Percentiles rank a stretch among this genome's conserved stretches.
These are phyloP conservation scores for Hyphodiscus hymeniophilus DNA, from an alignment of 495 filamentous ascomycete species.

Conservation along the genomic window DNA sequence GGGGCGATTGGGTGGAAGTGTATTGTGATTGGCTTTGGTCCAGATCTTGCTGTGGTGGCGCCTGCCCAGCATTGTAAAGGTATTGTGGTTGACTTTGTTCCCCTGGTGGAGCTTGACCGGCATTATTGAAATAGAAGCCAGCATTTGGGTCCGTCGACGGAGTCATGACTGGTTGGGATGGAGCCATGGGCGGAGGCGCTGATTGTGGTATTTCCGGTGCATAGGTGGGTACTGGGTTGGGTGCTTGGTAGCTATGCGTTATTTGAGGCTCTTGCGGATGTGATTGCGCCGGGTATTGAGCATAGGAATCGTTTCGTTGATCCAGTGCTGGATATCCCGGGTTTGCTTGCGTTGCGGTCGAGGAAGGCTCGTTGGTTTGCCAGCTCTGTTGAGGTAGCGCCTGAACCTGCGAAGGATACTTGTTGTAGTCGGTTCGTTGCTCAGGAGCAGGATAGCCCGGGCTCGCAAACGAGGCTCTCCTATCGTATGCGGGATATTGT, in stretches of 20 bases:
- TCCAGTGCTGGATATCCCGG: constrained; percentile 7
- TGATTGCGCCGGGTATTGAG: constrained; percentile 15
- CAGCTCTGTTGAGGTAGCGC: constrained; percentile 28
- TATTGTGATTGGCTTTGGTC: constrained; percentile 19
- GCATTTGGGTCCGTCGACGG: constrained; percentile 37
- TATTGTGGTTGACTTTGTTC: constrained; percentile 18
- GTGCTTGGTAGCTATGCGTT: constrained; percentile 35
- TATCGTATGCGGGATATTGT: constrained; percentile 20
- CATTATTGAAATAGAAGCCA: constrained; percentile 39
- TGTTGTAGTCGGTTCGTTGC: constrained; percentile 20
- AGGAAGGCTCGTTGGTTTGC: constrained; percentile 27
- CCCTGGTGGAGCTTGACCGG: constrained; percentile 7
- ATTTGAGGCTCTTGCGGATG: constrained; percentile 29
- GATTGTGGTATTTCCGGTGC: constrained; percentile 14
- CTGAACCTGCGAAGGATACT: constrained; percentile 14
- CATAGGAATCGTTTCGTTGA: constrained; percentile 17
- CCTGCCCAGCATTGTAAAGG: constrained; percentile 5
- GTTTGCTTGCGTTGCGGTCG: constrained; percentile 25
- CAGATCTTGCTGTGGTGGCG: constrained; percentile 9
- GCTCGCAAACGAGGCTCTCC: constrained; percentile 21
- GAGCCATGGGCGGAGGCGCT: constrained; percentile 24
- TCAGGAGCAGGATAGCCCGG: constrained; percentile 13
- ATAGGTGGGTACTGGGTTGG: constrained; percentile 23
- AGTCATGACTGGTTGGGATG: constrained; percentile 21
- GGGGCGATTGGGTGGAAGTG: constrained; percentile 19